Base-by-base conservation (phyloP, 257 asterid genomes). In the Gynochthodes officinalis region DNA sequence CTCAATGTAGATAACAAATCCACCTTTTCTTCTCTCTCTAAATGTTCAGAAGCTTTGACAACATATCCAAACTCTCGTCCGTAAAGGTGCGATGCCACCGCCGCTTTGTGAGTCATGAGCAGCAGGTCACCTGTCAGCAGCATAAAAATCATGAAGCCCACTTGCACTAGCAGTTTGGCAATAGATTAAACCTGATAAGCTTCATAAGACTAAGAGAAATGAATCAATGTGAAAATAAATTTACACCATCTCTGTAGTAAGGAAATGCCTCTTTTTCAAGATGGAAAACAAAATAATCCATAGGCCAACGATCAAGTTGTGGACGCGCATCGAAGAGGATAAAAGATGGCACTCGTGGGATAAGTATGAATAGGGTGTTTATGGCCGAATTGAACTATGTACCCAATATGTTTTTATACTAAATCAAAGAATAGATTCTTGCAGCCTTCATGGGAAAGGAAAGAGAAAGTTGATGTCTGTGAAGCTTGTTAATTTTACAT, bases 101-200 rank as follows among this genome's bases (percentile, higher is more conserved):
- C 92, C 35, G 97, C 99, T 81, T 94, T 94, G 79, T 75, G 81
- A 7, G 93, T 83, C 74, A 86, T 46, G 23, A 82, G 84, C 85
- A 82, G 82, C 82, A 83, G 42, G 69, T 94, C 95, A 55, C 88
- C 98, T 93, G 96, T 28, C 23, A 32, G 28, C 21, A 40, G 9
- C 65, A 61, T 9, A 77, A 59, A 39, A 53, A 64, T 14, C 53
- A 13, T 43, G 8, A 52, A 43, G 5, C 11, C 27, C 33, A 39
- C 30, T 15, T 25, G 23, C 13, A 25, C 35, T 42, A 16, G 65
- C 70, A 74, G 35, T 19, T 49, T 46, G 43, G 21, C 23, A 64
- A 27, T n/a, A 30, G 39, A 18, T 23, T 27, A 44, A 21, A 53
- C 28, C 12, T 33, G n/a, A n/a, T n/a, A n/a, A n/a, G n/a, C n/a